Percentiles rank a stretch among this genome's conserved stretches.
phyloP scores from a whole-genome alignment of 1,139 yeast species.

The Hemisphaericaspora xylanilytica region DNA sequence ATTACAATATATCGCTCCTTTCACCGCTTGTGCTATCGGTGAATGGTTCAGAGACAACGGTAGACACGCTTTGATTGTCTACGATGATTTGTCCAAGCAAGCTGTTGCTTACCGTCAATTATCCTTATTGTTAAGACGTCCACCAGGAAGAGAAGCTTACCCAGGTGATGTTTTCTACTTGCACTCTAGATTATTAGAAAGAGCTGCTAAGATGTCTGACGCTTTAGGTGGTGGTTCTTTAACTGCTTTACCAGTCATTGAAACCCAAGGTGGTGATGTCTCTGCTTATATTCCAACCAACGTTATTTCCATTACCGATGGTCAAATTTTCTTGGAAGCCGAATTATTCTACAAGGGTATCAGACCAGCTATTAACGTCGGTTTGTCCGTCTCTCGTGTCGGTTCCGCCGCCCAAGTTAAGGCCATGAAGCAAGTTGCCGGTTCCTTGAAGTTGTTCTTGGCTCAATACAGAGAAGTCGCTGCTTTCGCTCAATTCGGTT shows the following conservation, averaged over 20 bases:
- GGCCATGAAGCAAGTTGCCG: slow-evolving; percentile 99
- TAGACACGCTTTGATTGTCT: slow-evolving; percentile 94
- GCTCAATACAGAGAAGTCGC: slow-evolving; percentile 99
- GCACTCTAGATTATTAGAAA: slow-evolving; percentile 93
- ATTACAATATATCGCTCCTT: slow-evolving; percentile 99
- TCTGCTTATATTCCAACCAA: slow-evolving; percentile 97
- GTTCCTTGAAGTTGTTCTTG: slow-evolving; percentile 99
- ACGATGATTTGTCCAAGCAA: slow-evolving; percentile 98
- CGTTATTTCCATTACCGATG: slow-evolving; percentile 77
- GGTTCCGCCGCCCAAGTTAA: slow-evolving; percentile 99
- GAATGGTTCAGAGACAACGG: slow-evolving; percentile 99
- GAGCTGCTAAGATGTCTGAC: slow-evolving; percentile 97
- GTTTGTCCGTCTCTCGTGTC: slow-evolving; percentile 99
- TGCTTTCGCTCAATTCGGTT: slow-evolving; percentile 99
- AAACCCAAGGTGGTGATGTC: slow-evolving; percentile 99
- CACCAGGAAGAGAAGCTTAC: slow-evolving; percentile 97
- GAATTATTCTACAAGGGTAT: slow-evolving; percentile 99
- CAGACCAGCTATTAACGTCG: slow-evolving; percentile 99
- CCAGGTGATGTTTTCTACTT: slow-evolving; percentile 97
- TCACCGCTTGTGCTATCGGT: slow-evolving; percentile 99
- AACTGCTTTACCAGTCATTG: slow-evolving; percentile 95
- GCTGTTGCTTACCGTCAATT: slow-evolving; percentile 99
- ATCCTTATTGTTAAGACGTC: slow-evolving; percentile 91
- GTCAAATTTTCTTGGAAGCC: slow-evolving; percentile 98
- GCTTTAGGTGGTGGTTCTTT: slow-evolving; percentile 89